phyloP scores from a whole-genome alignment of 192 early-diverging fungal genomes.

The Cetraspora pellucida region DNA sequence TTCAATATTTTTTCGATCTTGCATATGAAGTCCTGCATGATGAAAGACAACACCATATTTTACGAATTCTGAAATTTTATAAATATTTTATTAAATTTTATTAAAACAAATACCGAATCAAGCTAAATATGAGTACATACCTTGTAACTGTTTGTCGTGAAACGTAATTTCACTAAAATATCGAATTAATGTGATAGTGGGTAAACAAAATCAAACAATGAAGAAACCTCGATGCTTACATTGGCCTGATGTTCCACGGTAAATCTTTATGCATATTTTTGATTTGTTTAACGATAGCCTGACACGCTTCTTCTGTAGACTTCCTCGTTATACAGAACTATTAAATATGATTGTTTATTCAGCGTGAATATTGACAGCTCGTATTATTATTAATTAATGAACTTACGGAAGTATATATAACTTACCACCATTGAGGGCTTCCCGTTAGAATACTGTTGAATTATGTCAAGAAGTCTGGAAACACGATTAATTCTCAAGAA shows the following conservation, averaged over 20 bases:
- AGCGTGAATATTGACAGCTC: neutral
- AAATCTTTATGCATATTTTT: constrained; percentile 1
- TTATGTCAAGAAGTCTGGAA: constrained; percentile 42
- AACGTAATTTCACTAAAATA: neutral
- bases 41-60: constrained; percentile 67
- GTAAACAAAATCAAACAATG: too few species aligned
- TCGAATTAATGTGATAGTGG: too few species aligned
- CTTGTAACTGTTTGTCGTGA: neutral
- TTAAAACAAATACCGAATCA: neutral
- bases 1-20: constrained; percentile 57
- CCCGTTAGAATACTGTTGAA: constrained; percentile 35
- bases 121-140: neutral
- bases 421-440: constrained; percentile 47
- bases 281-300: constrained; percentile 38
- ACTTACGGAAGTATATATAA: neutral
- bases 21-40: constrained; percentile 53
- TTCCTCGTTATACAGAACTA: constrained; percentile 48
- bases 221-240: neutral
- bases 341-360: neutral
- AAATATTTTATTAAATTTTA: neutral
- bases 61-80: neutral
- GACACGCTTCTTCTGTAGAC: constrained; percentile 43
- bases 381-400: neutral
- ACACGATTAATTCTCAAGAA: neutral
- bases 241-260: neutral